Base-by-base conservation (phyloP, 495 filamentous ascomycete genomes). In the Penicillium goetzii region DNA sequence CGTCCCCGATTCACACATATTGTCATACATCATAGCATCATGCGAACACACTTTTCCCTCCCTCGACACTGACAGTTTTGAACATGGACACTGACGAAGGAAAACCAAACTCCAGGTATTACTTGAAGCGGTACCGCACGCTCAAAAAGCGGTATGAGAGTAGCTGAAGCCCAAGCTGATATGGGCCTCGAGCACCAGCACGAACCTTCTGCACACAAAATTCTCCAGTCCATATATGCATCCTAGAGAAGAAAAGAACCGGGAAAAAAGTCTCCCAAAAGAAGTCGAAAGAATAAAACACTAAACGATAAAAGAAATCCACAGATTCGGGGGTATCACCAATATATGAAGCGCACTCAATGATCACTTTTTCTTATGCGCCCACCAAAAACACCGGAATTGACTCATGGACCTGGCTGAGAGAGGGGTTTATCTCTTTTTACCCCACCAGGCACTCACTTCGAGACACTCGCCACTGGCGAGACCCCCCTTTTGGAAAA, bases 371-470 rank as follows among this genome's bases (percentile, higher is more conserved):
- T 71, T 63, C 41, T 62, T 62, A 68, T 66, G 67, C 61, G 66
- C 61, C 65, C 62, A 62, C 58, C 70, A 58, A 62, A 74, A 75
- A 68, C 62, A 70, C 66, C 60, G 55, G 58, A 62, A 67, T 61
- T 62, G 59, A 71, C 58, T 64, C 36, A 33, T 53, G 60, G 50
- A 60, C 40, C 56, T 38, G 58, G 43, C 53, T 47, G 4, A 57
- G 53, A 25, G 14, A 14, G 55, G 17, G 55, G 47, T 54, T 76
- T 61, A 80, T 74, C 76, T 84, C 79, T 92, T 96, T 73, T 81
- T 81, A 65, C 91, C 93, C 89, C 92, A 96, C 92, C 92, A 97
- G n/a, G 91, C 93, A 56, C 93, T 93, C 60, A 95, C 85, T 81
- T 97, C 93, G 49, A 98, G 77, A 75, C 92, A 96, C 77, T 98